phyloP scores from a whole-genome alignment of 2,329 filamentous ascomycete genomes.

The Hymenoscyphus occultus region DNA sequence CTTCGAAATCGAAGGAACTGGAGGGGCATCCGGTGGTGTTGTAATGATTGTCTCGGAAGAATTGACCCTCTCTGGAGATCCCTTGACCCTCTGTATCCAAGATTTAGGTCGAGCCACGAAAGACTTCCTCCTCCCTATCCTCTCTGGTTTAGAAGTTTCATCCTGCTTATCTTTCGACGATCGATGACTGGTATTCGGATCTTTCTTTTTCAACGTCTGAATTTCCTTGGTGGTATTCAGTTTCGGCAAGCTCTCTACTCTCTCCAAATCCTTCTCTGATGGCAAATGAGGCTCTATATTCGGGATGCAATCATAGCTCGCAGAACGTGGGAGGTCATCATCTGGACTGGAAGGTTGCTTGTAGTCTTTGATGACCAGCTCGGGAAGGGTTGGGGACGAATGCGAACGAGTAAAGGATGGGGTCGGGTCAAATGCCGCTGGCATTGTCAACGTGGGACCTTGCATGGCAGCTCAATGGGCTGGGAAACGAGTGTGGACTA shows the following conservation, averaged over 20 bases:
- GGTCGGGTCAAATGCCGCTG: slow-evolving; percentile 30
- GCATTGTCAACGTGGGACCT: slow-evolving; percentile 34
- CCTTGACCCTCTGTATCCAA: slow-evolving; percentile 36
- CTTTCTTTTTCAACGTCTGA: slow-evolving; percentile 19
- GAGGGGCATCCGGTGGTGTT: slow-evolving; percentile 38
- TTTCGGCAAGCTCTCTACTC: slow-evolving; percentile 20
- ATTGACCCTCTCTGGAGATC: slow-evolving; percentile 32
- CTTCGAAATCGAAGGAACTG: slow-evolving; percentile 31
- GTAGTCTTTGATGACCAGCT: slow-evolving; percentile 31
- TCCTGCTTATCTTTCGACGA: slow-evolving; percentile 33
- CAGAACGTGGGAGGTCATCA: slow-evolving; percentile 47
- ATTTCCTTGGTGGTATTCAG: slow-evolving; percentile 15
- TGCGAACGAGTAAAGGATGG: slow-evolving; percentile 34
- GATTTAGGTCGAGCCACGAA: slow-evolving; percentile 37
- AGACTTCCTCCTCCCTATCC: slow-evolving; percentile 35
- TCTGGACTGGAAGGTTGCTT: slow-evolving; percentile 20
- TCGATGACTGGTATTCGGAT: slow-evolving; percentile 20
- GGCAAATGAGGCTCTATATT: slow-evolving; percentile 30
- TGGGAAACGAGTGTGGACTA: slow-evolving; percentile 23
- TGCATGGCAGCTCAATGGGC: slow-evolving; percentile 31
- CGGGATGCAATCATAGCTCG: slow-evolving; percentile 57
- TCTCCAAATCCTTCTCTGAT: slow-evolving; percentile 24
- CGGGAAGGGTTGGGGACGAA: slow-evolving; percentile 35
- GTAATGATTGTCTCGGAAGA: slow-evolving; percentile 20
- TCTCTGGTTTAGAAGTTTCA: slow-evolving; percentile 29